Conservation (phyloP, 2,329 filamentous ascomycete species). For the Diaporthe australafricana region DNA sequence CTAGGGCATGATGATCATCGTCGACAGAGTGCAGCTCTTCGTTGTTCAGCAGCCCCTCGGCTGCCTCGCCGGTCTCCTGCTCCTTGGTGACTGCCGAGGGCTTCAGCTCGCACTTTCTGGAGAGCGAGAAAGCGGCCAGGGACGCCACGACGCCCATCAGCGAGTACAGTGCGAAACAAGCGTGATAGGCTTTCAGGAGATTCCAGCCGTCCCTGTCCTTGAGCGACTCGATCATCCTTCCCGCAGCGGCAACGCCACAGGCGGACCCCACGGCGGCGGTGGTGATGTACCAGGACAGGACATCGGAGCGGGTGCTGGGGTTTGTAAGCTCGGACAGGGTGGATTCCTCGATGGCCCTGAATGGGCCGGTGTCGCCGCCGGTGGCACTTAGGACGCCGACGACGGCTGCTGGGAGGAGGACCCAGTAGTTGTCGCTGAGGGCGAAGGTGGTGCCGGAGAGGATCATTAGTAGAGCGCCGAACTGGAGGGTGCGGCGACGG, state of each 20-base stretch:
- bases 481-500: slow-evolving; percentile 63
- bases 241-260: slow-evolving; percentile 63
- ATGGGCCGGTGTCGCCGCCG: slow-evolving; percentile 76
- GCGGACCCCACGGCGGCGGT: slow-evolving; percentile 66
- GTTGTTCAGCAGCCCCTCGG: slow-evolving; percentile 42
- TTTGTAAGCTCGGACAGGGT: slow-evolving; percentile 71
- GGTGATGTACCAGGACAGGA: slow-evolving; percentile 76
- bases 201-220: slow-evolving; percentile 58
- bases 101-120: slow-evolving; percentile 62
- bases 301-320: slow-evolving; percentile 66
- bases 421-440: slow-evolving; percentile 67
- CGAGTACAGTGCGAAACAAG: slow-evolving; percentile 68
- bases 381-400: slow-evolving; percentile 71
- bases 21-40: slow-evolving; percentile 35
- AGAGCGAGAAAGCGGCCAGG: slow-evolving; percentile 57
- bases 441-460: slow-evolving; percentile 66
- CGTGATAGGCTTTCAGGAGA: slow-evolving; percentile 64
- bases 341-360: slow-evolving; percentile 75
- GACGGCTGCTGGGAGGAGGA: slow-evolving; percentile 67
- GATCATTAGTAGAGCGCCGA: slow-evolving; percentile 68
- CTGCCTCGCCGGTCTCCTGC: slow-evolving; percentile 36
- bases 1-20: slow-evolving; percentile 30
- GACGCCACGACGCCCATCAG: slow-evolving; percentile 66
- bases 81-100: slow-evolving; percentile 40
- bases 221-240: slow-evolving; percentile 62